A percentile compares a stretch with the other conserved stretches of the same genome.
Evolutionary conservation across 2,329 filamentous ascomycete genomes (phyloP).

Genomic region (Colletotrichum tamarilloi): DNA sequence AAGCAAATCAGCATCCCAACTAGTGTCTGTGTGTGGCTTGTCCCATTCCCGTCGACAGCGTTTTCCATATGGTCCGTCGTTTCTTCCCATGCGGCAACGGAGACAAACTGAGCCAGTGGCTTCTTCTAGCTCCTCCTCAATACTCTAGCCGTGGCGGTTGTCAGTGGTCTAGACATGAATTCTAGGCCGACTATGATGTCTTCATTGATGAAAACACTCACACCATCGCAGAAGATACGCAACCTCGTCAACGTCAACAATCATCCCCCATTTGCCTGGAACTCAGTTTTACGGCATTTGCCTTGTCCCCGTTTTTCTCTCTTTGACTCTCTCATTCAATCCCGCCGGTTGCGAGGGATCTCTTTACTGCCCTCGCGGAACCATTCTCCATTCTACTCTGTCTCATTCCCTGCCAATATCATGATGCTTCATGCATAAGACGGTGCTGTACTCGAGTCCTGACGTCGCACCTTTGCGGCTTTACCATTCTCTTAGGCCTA

Average conservation of each 20-base stretch:
- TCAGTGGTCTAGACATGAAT: conserved; percentile 24
- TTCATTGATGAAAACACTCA: conserved; percentile 34
- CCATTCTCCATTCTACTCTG: background rate
- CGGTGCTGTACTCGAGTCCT: conserved; percentile 3
- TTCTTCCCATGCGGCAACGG: conserved; percentile 34
- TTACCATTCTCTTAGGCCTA: conserved; percentile 8
- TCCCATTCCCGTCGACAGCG: conserved; percentile 28
- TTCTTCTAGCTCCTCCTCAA: conserved; percentile 29
- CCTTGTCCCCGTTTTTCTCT: background rate
- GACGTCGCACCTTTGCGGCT: conserved; percentile 3
- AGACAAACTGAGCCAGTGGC: conserved; percentile 31
- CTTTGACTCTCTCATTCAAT: background rate
- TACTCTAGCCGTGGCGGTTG: conserved; percentile 28
- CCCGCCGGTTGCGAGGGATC: conserved; percentile 13
- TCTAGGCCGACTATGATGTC: conserved; percentile 31
- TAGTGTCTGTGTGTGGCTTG: conserved; percentile 33
- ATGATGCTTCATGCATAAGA: conserved; percentile 29
- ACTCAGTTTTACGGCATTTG: conserved; percentile 2
- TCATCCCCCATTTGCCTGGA: background rate
- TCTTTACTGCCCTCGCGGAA: background rate
- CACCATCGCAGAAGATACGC: conserved; percentile 14
- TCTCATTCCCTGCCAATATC: conserved; percentile 29
- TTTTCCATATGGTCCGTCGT: conserved; percentile 20
- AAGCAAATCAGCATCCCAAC: conserved; percentile 32
- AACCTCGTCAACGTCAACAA: conserved; percentile 9